Evolutionary conservation across 2,329 filamentous ascomycete genomes (phyloP).

Genomic region (Chaetothyriales sp.): DNA sequence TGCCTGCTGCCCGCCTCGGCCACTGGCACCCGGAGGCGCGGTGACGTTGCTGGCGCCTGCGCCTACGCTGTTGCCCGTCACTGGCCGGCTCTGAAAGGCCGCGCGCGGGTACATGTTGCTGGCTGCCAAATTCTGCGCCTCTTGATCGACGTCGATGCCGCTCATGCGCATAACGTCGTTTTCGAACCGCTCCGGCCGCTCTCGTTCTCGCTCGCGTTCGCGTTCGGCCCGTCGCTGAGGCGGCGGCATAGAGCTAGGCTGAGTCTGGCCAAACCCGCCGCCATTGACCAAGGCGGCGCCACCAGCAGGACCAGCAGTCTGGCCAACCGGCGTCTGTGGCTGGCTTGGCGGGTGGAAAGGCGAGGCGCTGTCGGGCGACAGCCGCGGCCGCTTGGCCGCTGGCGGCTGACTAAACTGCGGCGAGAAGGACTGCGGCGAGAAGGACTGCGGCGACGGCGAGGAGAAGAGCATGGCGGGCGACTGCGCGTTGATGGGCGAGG

Average conservation of each 20-base stretch:
- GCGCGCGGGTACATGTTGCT: neutral
- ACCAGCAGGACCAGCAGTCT: conserved; percentile 9
- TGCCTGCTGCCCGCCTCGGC: conserved; percentile 34
- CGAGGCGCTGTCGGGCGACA: conserved; percentile 56
- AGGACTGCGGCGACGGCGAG: conserved; percentile 49
- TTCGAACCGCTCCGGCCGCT: neutral
- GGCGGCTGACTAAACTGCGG: conserved; percentile 35
- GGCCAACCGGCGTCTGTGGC: conserved; percentile 26
- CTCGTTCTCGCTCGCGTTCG: conserved; percentile 7
- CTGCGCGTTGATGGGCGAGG: conserved; percentile 14
- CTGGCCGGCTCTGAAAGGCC: conserved; percentile 5
- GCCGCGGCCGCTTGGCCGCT: conserved; percentile 58
- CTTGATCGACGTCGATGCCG: conserved; percentile 16
- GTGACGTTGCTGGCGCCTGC: neutral
- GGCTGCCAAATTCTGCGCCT: conserved; percentile 9
- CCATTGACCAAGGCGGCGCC: conserved; percentile 36
- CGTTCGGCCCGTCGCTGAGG: conserved; percentile 43
- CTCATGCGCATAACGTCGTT: conserved; percentile 1
- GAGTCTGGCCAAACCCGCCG: conserved; percentile 39
- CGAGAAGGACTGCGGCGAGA: conserved; percentile 47
- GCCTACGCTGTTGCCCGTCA: neutral
- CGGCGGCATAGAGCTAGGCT: conserved; percentile 45
- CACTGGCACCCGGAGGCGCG: neutral
- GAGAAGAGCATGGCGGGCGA: conserved; percentile 29
- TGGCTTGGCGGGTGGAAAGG: conserved; percentile 32